Conservation (phyloP, 257 asterid species). For the Solanum pennellii region DNA sequence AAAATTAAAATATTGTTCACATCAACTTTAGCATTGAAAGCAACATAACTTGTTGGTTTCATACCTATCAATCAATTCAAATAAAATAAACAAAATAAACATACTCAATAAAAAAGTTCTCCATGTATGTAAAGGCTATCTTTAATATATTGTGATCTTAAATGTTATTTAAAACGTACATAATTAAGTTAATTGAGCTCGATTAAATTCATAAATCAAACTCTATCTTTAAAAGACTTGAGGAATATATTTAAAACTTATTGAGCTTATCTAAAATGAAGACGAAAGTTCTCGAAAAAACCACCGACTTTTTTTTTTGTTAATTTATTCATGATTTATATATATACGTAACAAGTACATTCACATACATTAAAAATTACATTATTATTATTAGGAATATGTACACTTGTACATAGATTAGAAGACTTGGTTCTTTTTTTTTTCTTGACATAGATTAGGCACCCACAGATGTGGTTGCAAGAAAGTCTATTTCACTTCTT, state of each 20-base stretch:
- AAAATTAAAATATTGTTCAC: not conserved
- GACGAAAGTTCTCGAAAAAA: not conserved
- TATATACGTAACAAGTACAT: not conserved
- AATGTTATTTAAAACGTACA: accelerated
- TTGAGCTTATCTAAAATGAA: not conserved
- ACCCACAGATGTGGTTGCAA: conserved; percentile 43
- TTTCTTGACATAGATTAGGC: conserved; percentile 24
- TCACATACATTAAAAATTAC: not conserved
- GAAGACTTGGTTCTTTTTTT: not conserved
- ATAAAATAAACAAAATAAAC: not conserved
- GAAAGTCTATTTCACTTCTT: conserved; percentile 42
- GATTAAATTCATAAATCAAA: accelerated
- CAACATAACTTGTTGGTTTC: not conserved
- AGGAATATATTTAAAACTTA: not conserved
- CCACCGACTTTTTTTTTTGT: not conserved
- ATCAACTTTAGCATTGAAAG: not conserved
- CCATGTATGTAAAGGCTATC: not conserved
- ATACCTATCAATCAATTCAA: not conserved
- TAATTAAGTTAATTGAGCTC: no score
- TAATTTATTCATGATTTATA: not conserved
- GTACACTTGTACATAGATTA: not conserved
- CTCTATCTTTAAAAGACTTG: no score
- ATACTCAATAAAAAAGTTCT: not conserved
- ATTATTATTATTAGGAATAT: not conserved
- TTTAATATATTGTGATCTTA: not conserved